A percentile compares a stretch with the other conserved stretches of the same genome.
Conservation (phyloP, 345 rosid genomes). For the Boechera retrofracta region DNA sequence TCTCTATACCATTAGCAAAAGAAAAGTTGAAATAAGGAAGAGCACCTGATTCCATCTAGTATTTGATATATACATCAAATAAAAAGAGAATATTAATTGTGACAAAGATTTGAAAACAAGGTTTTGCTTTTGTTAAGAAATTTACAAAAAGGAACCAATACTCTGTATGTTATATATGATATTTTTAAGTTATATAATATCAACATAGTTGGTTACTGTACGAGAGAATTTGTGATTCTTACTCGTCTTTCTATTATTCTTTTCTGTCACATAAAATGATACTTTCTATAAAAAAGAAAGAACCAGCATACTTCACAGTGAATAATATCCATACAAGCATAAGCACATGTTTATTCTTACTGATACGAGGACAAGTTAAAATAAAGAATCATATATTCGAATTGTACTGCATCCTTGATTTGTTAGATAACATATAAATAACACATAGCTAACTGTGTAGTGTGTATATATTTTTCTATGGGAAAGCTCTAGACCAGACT, state of each 20-base stretch:
- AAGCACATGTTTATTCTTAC: constrained; percentile 16
- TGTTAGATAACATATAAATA: constrained; percentile 1
- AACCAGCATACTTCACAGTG: constrained; percentile 25
- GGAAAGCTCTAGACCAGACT: constrained; percentile 7
- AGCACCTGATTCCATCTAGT: constrained; percentile 38
- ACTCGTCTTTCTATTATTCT: constrained; percentile 16
- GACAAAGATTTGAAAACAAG: constrained; percentile 4
- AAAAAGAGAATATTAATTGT: constrained; percentile 8
- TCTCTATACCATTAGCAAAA: neutral
- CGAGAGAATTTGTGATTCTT: constrained; percentile 8
- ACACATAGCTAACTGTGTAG: neutral
- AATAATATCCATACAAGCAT: constrained; percentile 19
- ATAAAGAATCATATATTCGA: neutral
- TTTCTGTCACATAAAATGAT: constrained; percentile 1
- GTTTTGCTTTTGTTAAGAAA: constrained; percentile 11
- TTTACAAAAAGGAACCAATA: neutral
- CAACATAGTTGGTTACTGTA: constrained; percentile 2
- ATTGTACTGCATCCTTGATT: neutral
- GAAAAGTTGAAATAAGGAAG: constrained; percentile 22
- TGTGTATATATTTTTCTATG: neutral
- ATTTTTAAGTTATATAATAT: neutral
- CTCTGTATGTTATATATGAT: neutral
- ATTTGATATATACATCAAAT: constrained; percentile 5
- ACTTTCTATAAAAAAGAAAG: neutral
- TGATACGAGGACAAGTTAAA: neutral